These are phyloP conservation scores for Mycosphaerelloides madeirae DNA, from an alignment of 2,329 filamentous ascomycete genomes.

Conservation along the genomic window DNA sequence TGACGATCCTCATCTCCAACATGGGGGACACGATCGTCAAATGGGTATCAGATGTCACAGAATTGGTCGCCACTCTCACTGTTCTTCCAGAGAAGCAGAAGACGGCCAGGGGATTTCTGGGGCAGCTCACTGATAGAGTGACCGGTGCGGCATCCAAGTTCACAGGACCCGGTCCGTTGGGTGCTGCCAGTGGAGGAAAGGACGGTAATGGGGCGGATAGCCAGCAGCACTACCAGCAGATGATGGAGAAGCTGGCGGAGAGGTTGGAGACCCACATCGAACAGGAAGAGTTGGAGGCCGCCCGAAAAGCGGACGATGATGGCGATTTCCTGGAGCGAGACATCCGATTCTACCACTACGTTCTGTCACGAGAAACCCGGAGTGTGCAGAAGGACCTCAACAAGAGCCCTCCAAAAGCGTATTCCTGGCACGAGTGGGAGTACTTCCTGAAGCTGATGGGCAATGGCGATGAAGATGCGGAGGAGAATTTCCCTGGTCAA, in stretches of 20 bases:
- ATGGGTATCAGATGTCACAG: slow-evolving; percentile 50
- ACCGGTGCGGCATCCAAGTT: slow-evolving; percentile 14
- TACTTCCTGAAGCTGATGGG: slow-evolving; percentile 47
- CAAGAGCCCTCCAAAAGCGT: slow-evolving; percentile 34
- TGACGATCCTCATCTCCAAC: slow-evolving; percentile 52
- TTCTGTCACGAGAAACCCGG: slow-evolving; percentile 43
- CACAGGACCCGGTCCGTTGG: slow-evolving; percentile 13
- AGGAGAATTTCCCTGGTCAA: slow-evolving; percentile 22
- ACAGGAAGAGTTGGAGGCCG: slow-evolving; percentile 38
- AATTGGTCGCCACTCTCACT: slow-evolving; percentile 53
- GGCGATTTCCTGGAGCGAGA: slow-evolving; percentile 45
- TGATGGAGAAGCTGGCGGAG: slow-evolving; percentile 21
- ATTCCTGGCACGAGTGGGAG: slow-evolving; percentile 41
- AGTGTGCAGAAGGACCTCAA: slow-evolving; percentile 41
- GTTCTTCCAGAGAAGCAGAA: slow-evolving; percentile 28
- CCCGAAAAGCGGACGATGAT: slow-evolving; percentile 26
- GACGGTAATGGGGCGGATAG: slow-evolving; percentile 16
- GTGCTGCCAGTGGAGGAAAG: slow-evolving; percentile 3
- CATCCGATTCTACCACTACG: slow-evolving; percentile 49
- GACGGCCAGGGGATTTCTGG: slow-evolving; percentile 18
- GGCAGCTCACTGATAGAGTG: slow-evolving; percentile 21
- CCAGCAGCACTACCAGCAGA: slow-evolving; percentile 15
- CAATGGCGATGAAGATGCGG: slow-evolving; percentile 39
- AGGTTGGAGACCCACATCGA: slow-evolving; percentile 32
- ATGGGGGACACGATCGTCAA: slow-evolving; percentile 55